A percentile compares a stretch with the other conserved stretches of the same genome.
Evolutionary conservation across 352 stramenopile species (phyloP).

Genomic region (Globisporangium carolinianum): DNA sequence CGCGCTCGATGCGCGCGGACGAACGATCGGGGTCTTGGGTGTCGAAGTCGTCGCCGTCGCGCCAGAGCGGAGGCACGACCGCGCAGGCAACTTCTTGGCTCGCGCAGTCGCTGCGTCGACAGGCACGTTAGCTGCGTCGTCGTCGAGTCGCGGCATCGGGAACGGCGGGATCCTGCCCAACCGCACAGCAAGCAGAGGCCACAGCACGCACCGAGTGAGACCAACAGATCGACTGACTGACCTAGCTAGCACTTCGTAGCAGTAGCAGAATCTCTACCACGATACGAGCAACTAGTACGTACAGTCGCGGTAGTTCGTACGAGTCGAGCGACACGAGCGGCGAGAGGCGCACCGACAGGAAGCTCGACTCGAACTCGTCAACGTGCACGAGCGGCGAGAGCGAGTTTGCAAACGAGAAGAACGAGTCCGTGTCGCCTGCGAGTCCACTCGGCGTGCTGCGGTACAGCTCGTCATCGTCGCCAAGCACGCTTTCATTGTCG

Average conservation of each 20-base stretch:
- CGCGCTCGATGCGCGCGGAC: constrained; percentile 15
- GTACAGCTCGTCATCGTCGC: constrained; percentile 23
- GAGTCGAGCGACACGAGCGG: constrained; percentile 42
- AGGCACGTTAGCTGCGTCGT: constrained; percentile 4
- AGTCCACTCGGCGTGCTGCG: constrained; percentile 30
- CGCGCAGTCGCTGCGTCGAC: background rate
- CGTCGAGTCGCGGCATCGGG: constrained; percentile 24
- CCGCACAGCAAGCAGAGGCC: background rate
- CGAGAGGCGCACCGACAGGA: constrained; percentile 54
- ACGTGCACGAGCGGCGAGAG: constrained; percentile 54
- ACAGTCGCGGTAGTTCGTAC: constrained; percentile 64
- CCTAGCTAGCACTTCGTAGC: background rate
- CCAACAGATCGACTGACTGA: background rate
- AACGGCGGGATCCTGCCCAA: constrained; percentile 51
- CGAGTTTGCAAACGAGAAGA: constrained; percentile 76
- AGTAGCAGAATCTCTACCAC: background rate
- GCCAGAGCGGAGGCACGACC: constrained; percentile 8
- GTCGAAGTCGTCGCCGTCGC: constrained; percentile 1
- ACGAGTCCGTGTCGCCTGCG: constrained; percentile 54
- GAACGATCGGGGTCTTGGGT: constrained; percentile 16
- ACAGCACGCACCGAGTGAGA: background rate
- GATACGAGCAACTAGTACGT: constrained; percentile 11
- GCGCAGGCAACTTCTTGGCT: constrained; percentile 1
- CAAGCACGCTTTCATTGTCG: constrained; percentile 7
- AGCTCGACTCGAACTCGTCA: constrained; percentile 58